Conservation (phyloP, 176 grass and related monocot species). For the Pontederia paniculata region DNA sequence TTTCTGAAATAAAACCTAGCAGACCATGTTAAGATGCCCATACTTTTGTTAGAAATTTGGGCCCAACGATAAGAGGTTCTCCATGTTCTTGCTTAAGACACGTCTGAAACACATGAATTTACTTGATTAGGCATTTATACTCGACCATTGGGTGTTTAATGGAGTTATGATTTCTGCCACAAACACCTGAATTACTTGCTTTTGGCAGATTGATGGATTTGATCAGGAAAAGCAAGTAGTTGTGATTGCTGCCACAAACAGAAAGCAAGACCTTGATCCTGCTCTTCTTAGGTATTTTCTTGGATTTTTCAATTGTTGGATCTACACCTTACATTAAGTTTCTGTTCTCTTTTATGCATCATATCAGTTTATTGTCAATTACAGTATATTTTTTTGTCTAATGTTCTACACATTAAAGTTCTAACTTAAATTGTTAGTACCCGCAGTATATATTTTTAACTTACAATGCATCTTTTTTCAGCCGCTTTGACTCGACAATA, state of each 20-base stretch:
- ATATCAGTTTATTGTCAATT: too few species aligned
- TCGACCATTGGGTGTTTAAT: too few species aligned
- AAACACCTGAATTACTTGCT: constrained; percentile 4
- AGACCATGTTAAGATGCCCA: too few species aligned
- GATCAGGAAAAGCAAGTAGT: constrained; percentile 76
- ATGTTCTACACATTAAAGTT: neutral
- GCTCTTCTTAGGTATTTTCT: constrained; percentile 68
- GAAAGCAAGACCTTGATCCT: constrained; percentile 91
- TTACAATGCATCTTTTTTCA: constrained; percentile 32
- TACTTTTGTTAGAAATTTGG: too few species aligned
- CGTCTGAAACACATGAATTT: too few species aligned
- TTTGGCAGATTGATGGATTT: constrained; percentile 89
- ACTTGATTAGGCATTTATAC: too few species aligned
- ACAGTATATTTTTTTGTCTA: too few species aligned
- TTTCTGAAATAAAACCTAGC: too few species aligned
- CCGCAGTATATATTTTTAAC: neutral
- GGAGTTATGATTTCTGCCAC: neutral
- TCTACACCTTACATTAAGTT: too few species aligned
- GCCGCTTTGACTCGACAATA: constrained; percentile 96
- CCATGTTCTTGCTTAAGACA: too few species aligned
- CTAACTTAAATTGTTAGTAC: neutral
- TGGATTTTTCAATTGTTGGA: neutral
- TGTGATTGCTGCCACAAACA: constrained; percentile 96
- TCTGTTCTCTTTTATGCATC: too few species aligned
- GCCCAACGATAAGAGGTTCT: too few species aligned